Conservation (phyloP, 2,329 filamentous ascomycete genomes). For the Pseudocercospora musae region DNA sequence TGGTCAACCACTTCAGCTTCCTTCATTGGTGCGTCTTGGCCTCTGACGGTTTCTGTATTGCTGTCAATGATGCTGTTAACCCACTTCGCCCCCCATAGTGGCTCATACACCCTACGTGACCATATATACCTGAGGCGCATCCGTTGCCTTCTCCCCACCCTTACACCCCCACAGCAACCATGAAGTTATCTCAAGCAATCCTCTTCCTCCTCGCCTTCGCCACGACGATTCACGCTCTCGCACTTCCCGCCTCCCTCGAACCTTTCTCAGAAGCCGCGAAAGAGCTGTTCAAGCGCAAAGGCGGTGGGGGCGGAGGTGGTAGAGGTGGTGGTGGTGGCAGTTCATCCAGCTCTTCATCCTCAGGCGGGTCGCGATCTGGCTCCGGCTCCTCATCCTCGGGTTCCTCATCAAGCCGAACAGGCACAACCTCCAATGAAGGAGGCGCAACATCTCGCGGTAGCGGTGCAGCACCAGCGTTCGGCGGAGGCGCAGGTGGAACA, state of each 20-base stretch:
- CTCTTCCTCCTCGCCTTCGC: constrained; percentile 30
- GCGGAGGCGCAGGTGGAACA: constrained; percentile 47
- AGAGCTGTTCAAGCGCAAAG: constrained; percentile 46
- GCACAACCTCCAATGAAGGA: constrained; percentile 15
- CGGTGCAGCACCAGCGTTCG: constrained; percentile 57
- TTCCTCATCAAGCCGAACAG: constrained; percentile 17
- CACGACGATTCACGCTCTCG: constrained; percentile 33
- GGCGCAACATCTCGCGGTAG: constrained; percentile 54
- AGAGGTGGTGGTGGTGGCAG: constrained; percentile 38
- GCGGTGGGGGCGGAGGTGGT: constrained; percentile 45
- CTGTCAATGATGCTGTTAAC: neutral
- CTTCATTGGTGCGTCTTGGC: neutral
- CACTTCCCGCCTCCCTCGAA: constrained; percentile 29
- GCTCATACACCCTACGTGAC: neutral
- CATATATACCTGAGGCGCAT: neutral
- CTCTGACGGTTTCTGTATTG: neutral
- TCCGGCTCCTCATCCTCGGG: constrained; percentile 15
- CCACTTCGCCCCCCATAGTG: neutral
- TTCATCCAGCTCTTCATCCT: constrained; percentile 20
- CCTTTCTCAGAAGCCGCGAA: constrained; percentile 35
- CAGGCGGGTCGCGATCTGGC: constrained; percentile 26
- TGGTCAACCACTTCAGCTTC: neutral
- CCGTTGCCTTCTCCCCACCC: neutral
- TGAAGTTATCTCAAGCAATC: constrained; percentile 30
- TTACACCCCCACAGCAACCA: constrained; percentile 16